Conservation (phyloP, 257 asterid genomes). For the Capsicum rhomboideum region DNA sequence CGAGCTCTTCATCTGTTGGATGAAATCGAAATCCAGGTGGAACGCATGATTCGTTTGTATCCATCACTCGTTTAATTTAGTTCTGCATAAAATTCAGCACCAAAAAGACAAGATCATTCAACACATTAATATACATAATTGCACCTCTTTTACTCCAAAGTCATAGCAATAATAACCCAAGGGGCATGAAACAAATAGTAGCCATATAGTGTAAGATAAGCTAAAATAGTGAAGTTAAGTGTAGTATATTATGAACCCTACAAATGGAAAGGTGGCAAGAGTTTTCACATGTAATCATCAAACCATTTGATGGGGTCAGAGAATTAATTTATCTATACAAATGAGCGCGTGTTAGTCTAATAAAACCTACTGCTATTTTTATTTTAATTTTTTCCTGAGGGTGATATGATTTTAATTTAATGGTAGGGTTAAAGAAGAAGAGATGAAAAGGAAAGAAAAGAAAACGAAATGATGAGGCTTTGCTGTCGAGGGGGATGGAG, state of each 20-base stretch:
- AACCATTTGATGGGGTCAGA: constrained; percentile 47
- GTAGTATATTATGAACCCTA: constrained; percentile 23
- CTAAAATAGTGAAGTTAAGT: neutral
- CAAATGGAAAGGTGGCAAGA: constrained; percentile 41
- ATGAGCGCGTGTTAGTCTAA: constrained; percentile 27
- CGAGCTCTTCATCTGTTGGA: constrained; percentile 70
- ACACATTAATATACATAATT: neutral
- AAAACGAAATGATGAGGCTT: constrained; percentile 21
- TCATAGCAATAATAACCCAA: constrained; percentile 8
- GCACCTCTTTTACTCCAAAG: constrained; percentile 4
- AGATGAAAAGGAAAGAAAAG: neutral
- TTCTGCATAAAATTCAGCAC: constrained; percentile 45
- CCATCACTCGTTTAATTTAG: constrained; percentile 6
- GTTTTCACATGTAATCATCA: constrained; percentile 52
- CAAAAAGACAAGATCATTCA: constrained; percentile 6
- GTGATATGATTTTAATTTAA: neutral
- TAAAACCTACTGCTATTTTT: neutral
- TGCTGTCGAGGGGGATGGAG: constrained; percentile 4
- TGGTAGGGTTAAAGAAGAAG: neutral
- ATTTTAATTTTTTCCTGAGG: neutral
- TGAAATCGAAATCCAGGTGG: constrained; percentile 81
- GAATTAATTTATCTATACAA: constrained; percentile 13
- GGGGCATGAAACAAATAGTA: neutral
- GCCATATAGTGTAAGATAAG: neutral
- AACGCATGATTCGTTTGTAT: constrained; percentile 47